phyloP scores from a whole-genome alignment of 768 basidiomycete genomes.

The Termitomyces sp. region DNA sequence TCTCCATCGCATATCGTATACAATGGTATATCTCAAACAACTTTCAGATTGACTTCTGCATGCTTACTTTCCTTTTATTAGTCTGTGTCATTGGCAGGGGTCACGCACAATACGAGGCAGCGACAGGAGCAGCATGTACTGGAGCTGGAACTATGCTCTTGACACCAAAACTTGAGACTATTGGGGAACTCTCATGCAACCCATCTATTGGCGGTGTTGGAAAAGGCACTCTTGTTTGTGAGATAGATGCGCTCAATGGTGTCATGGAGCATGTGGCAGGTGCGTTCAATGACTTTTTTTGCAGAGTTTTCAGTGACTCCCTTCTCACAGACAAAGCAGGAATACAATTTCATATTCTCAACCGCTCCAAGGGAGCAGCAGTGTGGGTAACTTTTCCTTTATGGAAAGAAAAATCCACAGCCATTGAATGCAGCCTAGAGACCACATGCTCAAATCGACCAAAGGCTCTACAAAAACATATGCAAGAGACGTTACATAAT shows the following conservation, averaged over 20 bases:
- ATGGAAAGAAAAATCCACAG: neutral
- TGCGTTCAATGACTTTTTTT: slow-evolving; percentile 22
- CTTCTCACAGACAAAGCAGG: slow-evolving; percentile 67
- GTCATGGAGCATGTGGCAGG: slow-evolving; percentile 81
- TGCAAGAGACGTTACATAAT: slow-evolving; percentile 62
- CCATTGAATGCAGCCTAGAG: slow-evolving; percentile 42
- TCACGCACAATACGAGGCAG: slow-evolving; percentile 91
- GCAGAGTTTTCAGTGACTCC: neutral
- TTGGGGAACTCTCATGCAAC: slow-evolving; percentile 85
- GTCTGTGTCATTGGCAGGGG: slow-evolving; percentile 90
- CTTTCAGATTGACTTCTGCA: neutral
- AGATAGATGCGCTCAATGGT: slow-evolving; percentile 88
- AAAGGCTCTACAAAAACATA: slow-evolving; percentile 78
- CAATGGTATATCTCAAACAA: slow-evolving; percentile 6
- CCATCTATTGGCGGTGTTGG: slow-evolving; percentile 91
- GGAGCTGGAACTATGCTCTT: slow-evolving; percentile 78
- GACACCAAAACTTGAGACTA: slow-evolving; percentile 75
- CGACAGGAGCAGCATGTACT: slow-evolving; percentile 76
- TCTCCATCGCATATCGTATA: neutral
- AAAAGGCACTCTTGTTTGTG: slow-evolving; percentile 86
- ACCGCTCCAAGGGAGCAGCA: slow-evolving; percentile 80
- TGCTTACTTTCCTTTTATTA: slow-evolving; percentile 10
- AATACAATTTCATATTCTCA: slow-evolving; percentile 83
- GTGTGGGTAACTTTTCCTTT: slow-evolving; percentile 62
- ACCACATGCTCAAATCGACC: slow-evolving; percentile 83